These are phyloP conservation scores for Tylopilus orsonianus DNA, from an alignment of 1,284 basidiomycete species.

Conservation along the genomic window DNA sequence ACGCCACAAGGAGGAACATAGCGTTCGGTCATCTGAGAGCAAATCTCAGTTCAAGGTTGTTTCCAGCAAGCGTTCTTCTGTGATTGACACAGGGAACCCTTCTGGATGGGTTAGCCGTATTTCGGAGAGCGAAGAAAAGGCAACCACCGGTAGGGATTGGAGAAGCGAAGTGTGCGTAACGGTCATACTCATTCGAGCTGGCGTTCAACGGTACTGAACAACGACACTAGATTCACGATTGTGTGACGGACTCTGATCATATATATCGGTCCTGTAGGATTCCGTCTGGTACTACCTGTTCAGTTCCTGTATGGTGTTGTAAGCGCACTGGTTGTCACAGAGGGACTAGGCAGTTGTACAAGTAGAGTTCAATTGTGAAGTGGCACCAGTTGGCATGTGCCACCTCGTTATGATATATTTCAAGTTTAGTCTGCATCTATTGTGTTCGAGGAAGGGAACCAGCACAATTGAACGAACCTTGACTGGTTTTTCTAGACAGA, in stretches of 20 bases:
- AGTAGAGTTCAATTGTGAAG: too few relatives aligned
- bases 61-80: constrained; percentile 58
- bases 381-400: too few relatives aligned
- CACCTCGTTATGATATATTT: too few relatives aligned
- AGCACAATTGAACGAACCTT: too few relatives aligned
- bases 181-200: not conserved
- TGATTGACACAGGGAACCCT: constrained; percentile 66
- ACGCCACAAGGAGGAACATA: constrained; percentile 54
- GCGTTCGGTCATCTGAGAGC: constrained; percentile 41
- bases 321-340: too few relatives aligned
- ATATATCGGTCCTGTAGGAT: not conserved
- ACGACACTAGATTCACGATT: constrained; percentile 15
- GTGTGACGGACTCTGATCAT: too few relatives aligned
- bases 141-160: constrained; percentile 57
- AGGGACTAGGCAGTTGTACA: too few relatives aligned
- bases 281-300: not conserved
- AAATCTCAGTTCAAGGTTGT: constrained; percentile 74
- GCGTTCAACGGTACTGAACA: constrained; percentile 1
- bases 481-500: too few relatives aligned
- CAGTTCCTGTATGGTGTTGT: not conserved
- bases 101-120: constrained; percentile 70
- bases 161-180: constrained; percentile 58
- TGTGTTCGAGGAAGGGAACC: too few relatives aligned
- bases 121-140: constrained; percentile 56
- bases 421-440: too few relatives aligned